Conservation (phyloP, 371 early-diverging fungal species). For the Rhizopus delemar region DNA sequence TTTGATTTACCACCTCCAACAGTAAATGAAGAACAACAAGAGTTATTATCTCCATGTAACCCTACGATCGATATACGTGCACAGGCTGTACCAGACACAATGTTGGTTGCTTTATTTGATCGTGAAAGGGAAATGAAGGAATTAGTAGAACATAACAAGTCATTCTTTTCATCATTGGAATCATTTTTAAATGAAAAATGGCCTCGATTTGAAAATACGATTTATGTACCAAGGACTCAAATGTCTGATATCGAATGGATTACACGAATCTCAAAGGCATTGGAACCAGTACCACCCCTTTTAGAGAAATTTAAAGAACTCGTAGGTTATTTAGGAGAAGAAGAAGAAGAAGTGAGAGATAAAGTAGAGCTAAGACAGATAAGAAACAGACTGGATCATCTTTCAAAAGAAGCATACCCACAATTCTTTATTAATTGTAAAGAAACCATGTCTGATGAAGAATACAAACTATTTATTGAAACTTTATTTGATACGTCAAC, state of each 20-base stretch:
- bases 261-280: slow-evolving; percentile 28
- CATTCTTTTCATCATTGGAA: slow-evolving; percentile 32
- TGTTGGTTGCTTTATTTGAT: slow-evolving; percentile 48
- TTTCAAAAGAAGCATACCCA: slow-evolving; percentile 53
- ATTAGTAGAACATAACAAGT: slow-evolving; percentile 37
- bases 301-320: slow-evolving; percentile 45
- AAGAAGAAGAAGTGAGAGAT: slow-evolving; percentile 20
- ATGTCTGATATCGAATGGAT: slow-evolving; percentile 46
- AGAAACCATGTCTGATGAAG: slow-evolving; percentile 17
- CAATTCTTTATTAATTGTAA: slow-evolving; percentile 57
- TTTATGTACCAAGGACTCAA: slow-evolving; percentile 32
- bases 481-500: slow-evolving; percentile 14
- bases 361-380: slow-evolving; percentile 48
- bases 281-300: slow-evolving; percentile 25
- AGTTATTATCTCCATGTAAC: slow-evolving; percentile 29
- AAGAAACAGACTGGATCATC: slow-evolving; percentile 35
- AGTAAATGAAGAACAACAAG: slow-evolving; percentile 7
- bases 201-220: slow-evolving; percentile 38
- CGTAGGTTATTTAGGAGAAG: slow-evolving; percentile 41
- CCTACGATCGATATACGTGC: slow-evolving; percentile 42
- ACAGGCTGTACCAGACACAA: slow-evolving; percentile 42
- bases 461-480: slow-evolving; percentile 21
- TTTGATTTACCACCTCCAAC: slow-evolving; percentile 37
- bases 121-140: slow-evolving; percentile 49
- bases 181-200: slow-evolving; percentile 33